These are phyloP conservation scores for Penicillium sp. DNA, from an alignment of 2,329 filamentous ascomycete species.

Conservation along the genomic window DNA sequence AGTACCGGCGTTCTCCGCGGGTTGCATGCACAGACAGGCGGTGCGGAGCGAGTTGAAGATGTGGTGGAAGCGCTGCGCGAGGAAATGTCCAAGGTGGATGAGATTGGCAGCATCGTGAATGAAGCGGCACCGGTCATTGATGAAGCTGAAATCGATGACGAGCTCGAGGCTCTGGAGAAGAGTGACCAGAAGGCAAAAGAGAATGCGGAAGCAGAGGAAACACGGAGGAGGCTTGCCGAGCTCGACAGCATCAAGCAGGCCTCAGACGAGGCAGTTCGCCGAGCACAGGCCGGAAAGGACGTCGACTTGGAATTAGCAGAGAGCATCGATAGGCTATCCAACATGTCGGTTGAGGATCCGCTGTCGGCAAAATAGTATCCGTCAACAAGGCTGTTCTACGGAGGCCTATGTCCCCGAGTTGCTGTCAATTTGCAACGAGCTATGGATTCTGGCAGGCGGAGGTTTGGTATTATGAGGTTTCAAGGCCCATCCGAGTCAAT, in stretches of 20 bases:
- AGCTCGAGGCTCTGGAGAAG: slow-evolving; percentile 70
- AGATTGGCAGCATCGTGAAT: slow-evolving; percentile 70
- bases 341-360: slow-evolving; percentile 40
- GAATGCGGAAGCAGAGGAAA: slow-evolving; percentile 48
- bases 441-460: neutral
- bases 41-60: slow-evolving; percentile 67
- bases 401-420: neutral
- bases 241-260: slow-evolving; percentile 40
- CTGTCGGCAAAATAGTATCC: slow-evolving; percentile 19
- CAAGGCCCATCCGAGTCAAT: slow-evolving; percentile 1
- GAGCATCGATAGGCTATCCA: slow-evolving; percentile 37
- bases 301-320: slow-evolving; percentile 35
- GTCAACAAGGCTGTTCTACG: neutral
- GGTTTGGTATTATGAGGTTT: neutral
- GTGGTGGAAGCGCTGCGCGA: slow-evolving; percentile 70
- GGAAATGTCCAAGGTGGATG: slow-evolving; percentile 76
- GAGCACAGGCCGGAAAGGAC: slow-evolving; percentile 22
- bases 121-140: slow-evolving; percentile 61
- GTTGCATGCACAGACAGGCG: slow-evolving; percentile 73
- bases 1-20: slow-evolving; percentile 66
- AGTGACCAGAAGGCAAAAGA: slow-evolving; percentile 48
- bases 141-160: slow-evolving; percentile 79
- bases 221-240: slow-evolving; percentile 48
- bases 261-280: slow-evolving; percentile 38
- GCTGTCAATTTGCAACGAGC: neutral